Conservation (phyloP, 2,329 filamentous ascomycete genomes). For the Fusarium tuaranense region DNA sequence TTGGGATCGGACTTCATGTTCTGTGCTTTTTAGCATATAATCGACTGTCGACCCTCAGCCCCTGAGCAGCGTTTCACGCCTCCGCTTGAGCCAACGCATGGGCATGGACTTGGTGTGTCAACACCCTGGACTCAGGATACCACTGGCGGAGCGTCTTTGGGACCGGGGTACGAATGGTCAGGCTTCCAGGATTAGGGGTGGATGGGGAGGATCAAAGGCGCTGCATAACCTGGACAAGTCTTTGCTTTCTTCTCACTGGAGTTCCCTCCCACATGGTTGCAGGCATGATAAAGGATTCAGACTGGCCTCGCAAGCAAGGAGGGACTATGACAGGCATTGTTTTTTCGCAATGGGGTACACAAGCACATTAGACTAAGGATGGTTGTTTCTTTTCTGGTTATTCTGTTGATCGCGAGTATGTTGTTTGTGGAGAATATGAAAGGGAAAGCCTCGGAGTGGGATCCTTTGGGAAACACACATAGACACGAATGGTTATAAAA, state of each 20-base stretch:
- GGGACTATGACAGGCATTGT: constrained; percentile 45
- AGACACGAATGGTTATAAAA: constrained; percentile 34
- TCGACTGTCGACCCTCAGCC: constrained; percentile 36
- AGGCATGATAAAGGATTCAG: constrained; percentile 13
- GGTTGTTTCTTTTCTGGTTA: constrained; percentile 45
- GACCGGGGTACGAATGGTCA: constrained; percentile 17
- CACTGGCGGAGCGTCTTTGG: constrained; percentile 13
- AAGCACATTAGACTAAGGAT: constrained; percentile 48
- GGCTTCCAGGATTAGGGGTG: constrained; percentile 29
- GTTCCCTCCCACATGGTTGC: constrained; percentile 19
- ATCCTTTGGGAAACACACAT: constrained; percentile 36
- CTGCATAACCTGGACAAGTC: constrained; percentile 31
- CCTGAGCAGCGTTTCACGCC: constrained; percentile 17
- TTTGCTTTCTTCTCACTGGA: constrained; percentile 33
- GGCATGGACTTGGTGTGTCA: constrained; percentile 2
- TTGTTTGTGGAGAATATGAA: constrained; percentile 31
- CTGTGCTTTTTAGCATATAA: constrained; percentile 48
- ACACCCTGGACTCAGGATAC: constrained; percentile 12
- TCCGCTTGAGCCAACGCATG: constrained; percentile 22
- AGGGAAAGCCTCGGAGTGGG: constrained; percentile 29
- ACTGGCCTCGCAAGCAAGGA: constrained; percentile 25
- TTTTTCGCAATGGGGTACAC: constrained; percentile 36
- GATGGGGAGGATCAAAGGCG: constrained; percentile 29
- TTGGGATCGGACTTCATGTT: constrained; percentile 52
- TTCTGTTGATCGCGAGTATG: constrained; percentile 39